phyloP scores from a whole-genome alignment of 441 rosid genomes.

The Aleurites moluccanus region DNA sequence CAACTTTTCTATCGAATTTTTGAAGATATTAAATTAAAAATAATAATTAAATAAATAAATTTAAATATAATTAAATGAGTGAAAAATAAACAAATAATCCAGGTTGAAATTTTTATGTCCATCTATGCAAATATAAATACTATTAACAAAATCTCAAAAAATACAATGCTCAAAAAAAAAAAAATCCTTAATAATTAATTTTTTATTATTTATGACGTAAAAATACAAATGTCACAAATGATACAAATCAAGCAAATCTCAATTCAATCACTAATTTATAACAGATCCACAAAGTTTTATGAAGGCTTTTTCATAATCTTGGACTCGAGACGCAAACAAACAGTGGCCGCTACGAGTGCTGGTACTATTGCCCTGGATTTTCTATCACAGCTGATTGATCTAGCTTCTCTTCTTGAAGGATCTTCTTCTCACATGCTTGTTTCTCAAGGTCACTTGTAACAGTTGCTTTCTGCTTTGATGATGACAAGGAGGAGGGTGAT shows the following conservation, averaged over 20 bases:
- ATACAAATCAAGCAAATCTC: conserved; percentile 17
- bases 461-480: conserved; percentile 41
- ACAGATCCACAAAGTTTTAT: neutral
- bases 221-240: neutral
- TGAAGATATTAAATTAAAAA: no score
- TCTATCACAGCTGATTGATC: conserved; percentile 31
- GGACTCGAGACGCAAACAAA: neutral
- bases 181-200: no score
- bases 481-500: conserved; percentile 16
- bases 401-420: conserved; percentile 31
- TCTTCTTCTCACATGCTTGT: conserved; percentile 43
- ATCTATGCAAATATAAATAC: no score
- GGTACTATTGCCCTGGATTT: conserved; percentile 28
- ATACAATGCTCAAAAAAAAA: no score
- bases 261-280: conserved; percentile 19
- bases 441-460: conserved; percentile 30
- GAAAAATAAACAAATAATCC: no score
- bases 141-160: no score
- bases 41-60: no score
- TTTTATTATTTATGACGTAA: no score
- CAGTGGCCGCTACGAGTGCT: neutral
- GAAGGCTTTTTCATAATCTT: no score
- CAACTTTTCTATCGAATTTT: no score
- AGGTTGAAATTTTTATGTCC: no score
- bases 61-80: no score